Evolutionary conservation across 805 yeast species (phyloP).

Genomic region (Saccharomycopsis sp.): DNA sequence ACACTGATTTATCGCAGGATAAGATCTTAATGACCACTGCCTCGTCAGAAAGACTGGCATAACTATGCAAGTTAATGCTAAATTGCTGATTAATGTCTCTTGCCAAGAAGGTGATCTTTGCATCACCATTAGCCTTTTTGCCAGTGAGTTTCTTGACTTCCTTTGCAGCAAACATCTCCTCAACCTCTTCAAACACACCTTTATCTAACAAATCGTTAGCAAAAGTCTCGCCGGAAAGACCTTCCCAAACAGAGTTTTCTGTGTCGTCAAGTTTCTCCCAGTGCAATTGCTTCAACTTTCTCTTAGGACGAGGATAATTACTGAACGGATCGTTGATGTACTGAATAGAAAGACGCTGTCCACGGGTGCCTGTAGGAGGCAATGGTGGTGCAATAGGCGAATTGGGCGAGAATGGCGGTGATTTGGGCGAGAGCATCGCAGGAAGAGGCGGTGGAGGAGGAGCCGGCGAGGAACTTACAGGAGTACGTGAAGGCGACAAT

Average conservation of each 20-base stretch:
- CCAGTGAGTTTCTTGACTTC: constrained; percentile 48
- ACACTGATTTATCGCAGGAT: constrained; percentile 65
- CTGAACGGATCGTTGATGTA: constrained; percentile 36
- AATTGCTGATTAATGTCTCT: constrained; percentile 90
- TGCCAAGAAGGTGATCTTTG: constrained; percentile 63
- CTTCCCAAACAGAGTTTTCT: constrained; percentile 81
- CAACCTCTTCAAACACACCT: constrained; percentile 82
- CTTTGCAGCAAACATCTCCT: constrained; percentile 80
- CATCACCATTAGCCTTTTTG: constrained; percentile 40
- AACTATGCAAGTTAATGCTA: constrained; percentile 86
- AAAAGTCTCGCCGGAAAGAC: constrained; percentile 47
- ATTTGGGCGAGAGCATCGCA: constrained; percentile 22
- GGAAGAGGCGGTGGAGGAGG: constrained; percentile 34
- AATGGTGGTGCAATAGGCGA: constrained; percentile 27
- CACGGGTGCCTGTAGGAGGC: constrained; percentile 25
- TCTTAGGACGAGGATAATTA: constrained; percentile 58
- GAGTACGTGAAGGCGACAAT: constrained; percentile 24
- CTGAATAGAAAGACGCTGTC: constrained; percentile 16
- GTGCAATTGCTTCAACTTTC: constrained; percentile 86
- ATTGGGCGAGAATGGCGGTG: constrained; percentile 30
- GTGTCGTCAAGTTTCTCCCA: constrained; percentile 92
- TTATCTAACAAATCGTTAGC: constrained; percentile 60
- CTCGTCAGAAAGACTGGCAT: constrained; percentile 52
- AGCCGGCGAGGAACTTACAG: constrained; percentile 29
- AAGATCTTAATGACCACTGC: constrained; percentile 66